Evolutionary conservation across 768 basidiomycete genomes (phyloP), one percentile per base, ranked within the genome.

Genomic region (Pleurotus salmoneostramineus): DNA sequence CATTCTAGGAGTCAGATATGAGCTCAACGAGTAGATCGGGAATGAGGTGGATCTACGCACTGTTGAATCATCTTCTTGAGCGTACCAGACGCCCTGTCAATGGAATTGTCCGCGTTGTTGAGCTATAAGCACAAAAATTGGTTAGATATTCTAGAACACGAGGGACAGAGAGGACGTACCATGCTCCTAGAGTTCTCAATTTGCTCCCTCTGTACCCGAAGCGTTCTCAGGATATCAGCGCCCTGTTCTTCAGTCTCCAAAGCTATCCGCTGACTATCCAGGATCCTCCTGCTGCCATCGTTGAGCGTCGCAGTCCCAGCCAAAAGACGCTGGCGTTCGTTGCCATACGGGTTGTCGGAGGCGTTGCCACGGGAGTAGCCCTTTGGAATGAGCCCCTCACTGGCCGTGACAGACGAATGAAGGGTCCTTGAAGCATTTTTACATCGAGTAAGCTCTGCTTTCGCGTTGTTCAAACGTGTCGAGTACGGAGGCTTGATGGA

Each of bases 211-310:
- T 98, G 95, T 0, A 81, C 80, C 58, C 91, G 74, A 65, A 98
- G 74, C 62, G 82, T 88, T 62, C 87, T 72, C 70, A 98, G 65
- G 62, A 97, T 96, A 63, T 93, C 93, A 4, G 92, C 88, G 1
- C 95, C 95, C 37, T 93, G 81, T 65, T 89, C 85, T 71, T 97
- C 95, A 5, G 95, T 90, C 77, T 97, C 93, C 35, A 97, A 73
- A n/a, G 95, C 95, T 32, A 97, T 77, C 6, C 93, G 76, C 50
- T 94, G 93, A 10, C 87, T 88, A 49, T 93, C 90, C 51, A 83
- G 77, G 56, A 97, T 69, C 51, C 95, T 72, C 44, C 88, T 71
- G 10, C 81, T 78, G 1, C 93, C 92, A 65, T 96, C 93, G 21
- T 83, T 79, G 45, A 98, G 72, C 7, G 81, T 77, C 61, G 89